Conservation (phyloP, 768 basidiomycete species). For the Rickenella mellea region DNA sequence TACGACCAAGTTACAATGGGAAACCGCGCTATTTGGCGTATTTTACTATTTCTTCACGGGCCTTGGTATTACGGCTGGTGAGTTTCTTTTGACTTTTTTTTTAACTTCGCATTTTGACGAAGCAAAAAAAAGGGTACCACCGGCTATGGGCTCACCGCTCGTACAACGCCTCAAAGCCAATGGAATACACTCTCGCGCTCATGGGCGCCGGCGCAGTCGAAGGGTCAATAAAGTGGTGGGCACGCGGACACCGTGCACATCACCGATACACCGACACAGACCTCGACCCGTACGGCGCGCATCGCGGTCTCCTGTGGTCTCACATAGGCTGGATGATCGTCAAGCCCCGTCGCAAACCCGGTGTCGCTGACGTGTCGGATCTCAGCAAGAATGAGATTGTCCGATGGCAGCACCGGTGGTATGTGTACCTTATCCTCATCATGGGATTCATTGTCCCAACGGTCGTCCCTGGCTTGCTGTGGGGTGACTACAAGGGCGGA, state of each 20-base stretch:
- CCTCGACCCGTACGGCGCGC: constrained; percentile 91
- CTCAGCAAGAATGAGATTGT: constrained; percentile 72
- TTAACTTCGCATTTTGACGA: constrained; percentile 19
- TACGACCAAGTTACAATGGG: constrained; percentile 54
- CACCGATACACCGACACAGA: constrained; percentile 97
- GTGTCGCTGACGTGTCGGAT: constrained; percentile 85
- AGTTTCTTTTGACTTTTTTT: constrained; percentile 14
- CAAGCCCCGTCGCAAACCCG: constrained; percentile 83
- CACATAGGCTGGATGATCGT: constrained; percentile 92
- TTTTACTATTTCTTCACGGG: constrained; percentile 76
- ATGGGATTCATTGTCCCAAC: constrained; percentile 73
- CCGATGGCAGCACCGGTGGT: constrained; percentile 82
- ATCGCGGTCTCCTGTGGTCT: constrained; percentile 78
- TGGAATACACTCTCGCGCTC: constrained; percentile 79
- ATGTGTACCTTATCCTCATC: constrained; percentile 55
- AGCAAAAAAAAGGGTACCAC: constrained; percentile 61
- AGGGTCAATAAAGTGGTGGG: constrained; percentile 99
- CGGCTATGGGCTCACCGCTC: constrained; percentile 94
- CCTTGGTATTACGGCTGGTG: constrained; percentile 42
- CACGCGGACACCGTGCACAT: constrained; percentile 93
- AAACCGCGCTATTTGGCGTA: constrained; percentile 64
- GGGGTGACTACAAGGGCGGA: constrained; percentile 84
- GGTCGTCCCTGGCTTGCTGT: constrained; percentile 63
- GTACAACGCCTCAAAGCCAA: constrained; percentile 81
- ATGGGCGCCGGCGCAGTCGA: constrained; percentile 89